A percentile compares a stretch with the other conserved stretches of the same genome.
Conservation (phyloP, 306 rosid species). For the Lupinus albus region DNA sequence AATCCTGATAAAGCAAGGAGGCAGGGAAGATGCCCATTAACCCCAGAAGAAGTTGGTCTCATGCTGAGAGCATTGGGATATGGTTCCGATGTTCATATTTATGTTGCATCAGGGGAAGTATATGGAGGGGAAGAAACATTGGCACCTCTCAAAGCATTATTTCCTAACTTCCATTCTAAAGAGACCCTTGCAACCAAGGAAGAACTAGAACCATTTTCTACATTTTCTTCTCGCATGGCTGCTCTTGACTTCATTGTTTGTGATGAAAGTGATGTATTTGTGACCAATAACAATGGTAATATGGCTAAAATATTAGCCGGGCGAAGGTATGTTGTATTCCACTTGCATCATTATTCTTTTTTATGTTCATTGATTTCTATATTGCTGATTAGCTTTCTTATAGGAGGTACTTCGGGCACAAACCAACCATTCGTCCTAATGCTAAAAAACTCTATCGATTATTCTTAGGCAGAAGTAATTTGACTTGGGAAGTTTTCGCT, state of each 20-base stretch:
- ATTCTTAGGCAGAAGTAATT: slow-evolving; percentile 68
- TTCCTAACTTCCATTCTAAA: slow-evolving; percentile 91
- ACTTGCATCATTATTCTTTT: slow-evolving; percentile 2
- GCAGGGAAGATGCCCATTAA: slow-evolving; percentile 96
- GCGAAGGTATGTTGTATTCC: slow-evolving; percentile 65
- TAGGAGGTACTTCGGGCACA: slow-evolving; percentile 98
- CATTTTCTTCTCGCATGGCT: slow-evolving; percentile 99
- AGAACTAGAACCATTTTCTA: slow-evolving; percentile 76
- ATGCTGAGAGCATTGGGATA: slow-evolving; percentile 97
- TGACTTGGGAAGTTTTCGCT: slow-evolving; percentile 91
- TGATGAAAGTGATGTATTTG: slow-evolving; percentile 96
- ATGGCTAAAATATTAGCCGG: slow-evolving; percentile 98
- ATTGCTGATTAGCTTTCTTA: slow-evolving; percentile 32
- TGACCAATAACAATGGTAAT: slow-evolving; percentile 96
- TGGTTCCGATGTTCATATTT: slow-evolving; percentile 86
- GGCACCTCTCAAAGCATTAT: slow-evolving; percentile 83
- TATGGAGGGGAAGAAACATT: slow-evolving; percentile 93
- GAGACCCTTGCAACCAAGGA: slow-evolving; percentile 82
- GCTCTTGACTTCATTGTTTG: slow-evolving; percentile 95
- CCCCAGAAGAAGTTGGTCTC: slow-evolving; percentile 99
- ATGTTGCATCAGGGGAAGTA: slow-evolving; percentile 96
- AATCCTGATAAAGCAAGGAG: slow-evolving; percentile 95
- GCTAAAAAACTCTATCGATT: slow-evolving; percentile 82
- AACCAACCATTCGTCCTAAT: slow-evolving; percentile 98
- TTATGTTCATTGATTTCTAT: slow-evolving; percentile 17